A percentile compares a stretch with the other conserved stretches of the same genome.
Conservation (phyloP, 2,329 filamentous ascomycete species). For the Hypoxylon sp. region DNA sequence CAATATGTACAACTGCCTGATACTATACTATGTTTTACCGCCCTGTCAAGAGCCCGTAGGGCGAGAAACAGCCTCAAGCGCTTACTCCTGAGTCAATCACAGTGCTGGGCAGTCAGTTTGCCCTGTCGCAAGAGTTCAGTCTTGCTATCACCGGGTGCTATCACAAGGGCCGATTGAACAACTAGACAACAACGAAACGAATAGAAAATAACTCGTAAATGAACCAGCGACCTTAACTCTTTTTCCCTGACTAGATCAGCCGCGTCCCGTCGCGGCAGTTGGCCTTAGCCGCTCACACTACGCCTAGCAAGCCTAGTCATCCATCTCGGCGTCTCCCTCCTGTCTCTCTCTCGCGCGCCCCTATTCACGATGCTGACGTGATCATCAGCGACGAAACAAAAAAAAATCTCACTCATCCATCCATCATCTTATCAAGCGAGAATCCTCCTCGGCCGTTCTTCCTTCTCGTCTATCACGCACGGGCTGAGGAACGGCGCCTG, state of each 20-base stretch:
- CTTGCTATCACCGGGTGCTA: neutral
- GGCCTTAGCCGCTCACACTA: too few relatives aligned
- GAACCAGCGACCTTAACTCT: neutral
- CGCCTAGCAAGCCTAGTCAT: too few relatives aligned
- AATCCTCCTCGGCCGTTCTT: slow-evolving; percentile 11
- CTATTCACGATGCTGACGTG: slow-evolving; percentile 33
- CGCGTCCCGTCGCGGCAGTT: slow-evolving; percentile 35
- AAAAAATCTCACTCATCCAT: slow-evolving; percentile 18
- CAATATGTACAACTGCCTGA: slow-evolving; percentile 16
- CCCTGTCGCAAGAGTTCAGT: neutral
- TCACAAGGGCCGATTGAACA: neutral
- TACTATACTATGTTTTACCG: slow-evolving; percentile 18
- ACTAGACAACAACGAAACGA: neutral
- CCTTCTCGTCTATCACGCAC: slow-evolving; percentile 11
- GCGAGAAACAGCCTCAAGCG: neutral
- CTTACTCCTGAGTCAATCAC: slow-evolving; percentile 1
- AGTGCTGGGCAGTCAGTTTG: slow-evolving; percentile 10
- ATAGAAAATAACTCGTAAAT: slow-evolving; percentile 3
- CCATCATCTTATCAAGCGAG: slow-evolving; percentile 16
- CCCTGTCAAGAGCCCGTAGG: slow-evolving; percentile 17
- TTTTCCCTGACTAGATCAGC: slow-evolving; percentile 9
- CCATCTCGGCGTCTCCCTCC: slow-evolving; percentile 8
- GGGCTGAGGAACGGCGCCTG: slow-evolving; percentile 11
- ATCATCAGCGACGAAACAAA: slow-evolving; percentile 13
- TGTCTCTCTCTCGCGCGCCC: too few relatives aligned